phyloP scores from a whole-genome alignment of 257 asterid species.

The Orobanche coerulescens region DNA sequence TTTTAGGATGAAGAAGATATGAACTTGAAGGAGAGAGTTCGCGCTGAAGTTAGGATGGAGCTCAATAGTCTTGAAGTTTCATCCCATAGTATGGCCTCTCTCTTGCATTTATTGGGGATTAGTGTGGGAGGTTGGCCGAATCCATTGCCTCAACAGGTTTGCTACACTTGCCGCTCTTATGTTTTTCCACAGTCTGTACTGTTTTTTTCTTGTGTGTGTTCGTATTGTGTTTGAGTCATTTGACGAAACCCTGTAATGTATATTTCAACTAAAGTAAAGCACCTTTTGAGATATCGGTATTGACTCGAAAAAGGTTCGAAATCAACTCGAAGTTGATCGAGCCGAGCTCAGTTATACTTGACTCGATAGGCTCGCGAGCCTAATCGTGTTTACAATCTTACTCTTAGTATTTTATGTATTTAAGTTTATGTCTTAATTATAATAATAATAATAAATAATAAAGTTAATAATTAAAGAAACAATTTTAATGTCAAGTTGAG shows the following conservation, averaged over 20 bases:
- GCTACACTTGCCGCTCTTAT: constrained; percentile 15
- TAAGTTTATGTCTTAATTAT: too few species aligned
- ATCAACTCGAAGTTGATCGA: too few species aligned
- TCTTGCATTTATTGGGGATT: constrained; percentile 59
- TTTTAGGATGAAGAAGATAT: constrained; percentile 78
- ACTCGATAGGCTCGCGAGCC: too few species aligned
- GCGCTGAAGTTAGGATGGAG: constrained; percentile 52
- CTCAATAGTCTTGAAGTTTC: constrained; percentile 48
- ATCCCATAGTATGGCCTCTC: constrained; percentile 63
- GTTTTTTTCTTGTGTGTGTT: background rate
- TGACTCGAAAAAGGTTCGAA: too few species aligned
- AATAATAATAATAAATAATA: too few species aligned
- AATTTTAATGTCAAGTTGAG: too few species aligned
- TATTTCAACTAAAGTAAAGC: background rate
- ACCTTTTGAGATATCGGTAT: background rate
- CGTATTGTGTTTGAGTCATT: background rate
- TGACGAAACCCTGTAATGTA: background rate
- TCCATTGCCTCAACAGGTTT: constrained; percentile 60
- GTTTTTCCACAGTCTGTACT: background rate
- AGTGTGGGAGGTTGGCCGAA: constrained; percentile 37
- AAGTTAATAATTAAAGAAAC: too few species aligned
- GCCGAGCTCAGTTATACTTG: too few species aligned
- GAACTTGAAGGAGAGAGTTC: constrained; percentile 77
- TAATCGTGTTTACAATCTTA: too few species aligned
- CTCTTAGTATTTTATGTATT: too few species aligned